Evolutionary conservation across 164 flowering plant genomes (phyloP).

Genomic region (Malania oleifera): DNA sequence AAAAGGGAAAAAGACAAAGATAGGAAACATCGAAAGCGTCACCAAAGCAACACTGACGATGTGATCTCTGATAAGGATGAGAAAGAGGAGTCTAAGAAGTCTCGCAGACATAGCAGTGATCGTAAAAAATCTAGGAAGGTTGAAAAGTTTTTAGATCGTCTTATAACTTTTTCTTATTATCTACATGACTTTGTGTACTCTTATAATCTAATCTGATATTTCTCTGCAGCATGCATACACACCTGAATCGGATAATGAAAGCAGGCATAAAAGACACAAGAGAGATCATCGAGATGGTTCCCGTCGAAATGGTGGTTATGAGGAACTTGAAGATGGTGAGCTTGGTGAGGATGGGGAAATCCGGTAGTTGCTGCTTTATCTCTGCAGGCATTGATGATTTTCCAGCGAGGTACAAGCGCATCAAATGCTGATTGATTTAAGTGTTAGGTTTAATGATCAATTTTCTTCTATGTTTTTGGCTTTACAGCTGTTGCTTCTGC

Average conservation of each 20-base stretch:
- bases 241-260: constrained; percentile 88
- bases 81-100: constrained; percentile 67
- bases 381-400: constrained; percentile 5
- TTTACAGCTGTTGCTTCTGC: neutral
- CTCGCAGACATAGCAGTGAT: constrained; percentile 74
- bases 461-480: constrained; percentile 1
- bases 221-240: constrained; percentile 47
- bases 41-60: constrained; percentile 56
- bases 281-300: constrained; percentile 79
- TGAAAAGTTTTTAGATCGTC: neutral
- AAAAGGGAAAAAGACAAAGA: constrained; percentile 68
- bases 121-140: constrained; percentile 92
- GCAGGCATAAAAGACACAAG: constrained; percentile 75
- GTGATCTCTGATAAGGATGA: constrained; percentile 68
- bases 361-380: constrained; percentile 28
- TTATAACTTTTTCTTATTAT: too few species aligned
- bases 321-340: constrained; percentile 99
- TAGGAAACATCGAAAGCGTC: constrained; percentile 69
- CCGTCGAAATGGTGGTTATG: constrained; percentile 63
- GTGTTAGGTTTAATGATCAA: constrained; percentile 10
- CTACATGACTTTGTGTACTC: too few species aligned
- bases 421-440: constrained; percentile 9
- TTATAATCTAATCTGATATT: neutral
- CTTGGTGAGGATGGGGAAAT: constrained; percentile 95
- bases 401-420: neutral